A percentile compares a stretch with the other conserved stretches of the same genome.
phyloP scores from a whole-genome alignment of 805 yeast species.

The Yamadazyma phyllophila region DNA sequence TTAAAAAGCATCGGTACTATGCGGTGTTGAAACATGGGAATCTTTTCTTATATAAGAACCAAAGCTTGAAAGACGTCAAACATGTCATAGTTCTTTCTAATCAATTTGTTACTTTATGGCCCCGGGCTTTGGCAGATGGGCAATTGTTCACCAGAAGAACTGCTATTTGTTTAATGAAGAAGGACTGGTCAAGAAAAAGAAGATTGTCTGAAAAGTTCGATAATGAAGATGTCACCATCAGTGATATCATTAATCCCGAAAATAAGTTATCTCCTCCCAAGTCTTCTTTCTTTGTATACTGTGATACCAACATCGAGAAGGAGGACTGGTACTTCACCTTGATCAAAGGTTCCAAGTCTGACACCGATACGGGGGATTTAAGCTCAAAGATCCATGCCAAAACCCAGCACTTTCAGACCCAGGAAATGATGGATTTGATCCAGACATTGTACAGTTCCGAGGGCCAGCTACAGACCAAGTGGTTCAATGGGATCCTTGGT shows the following conservation, averaged over 20 bases:
- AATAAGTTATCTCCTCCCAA: slow-evolving; percentile 30
- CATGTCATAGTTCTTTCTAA: slow-evolving; percentile 78
- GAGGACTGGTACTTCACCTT: slow-evolving; percentile 93
- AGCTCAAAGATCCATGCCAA: slow-evolving; percentile 64
- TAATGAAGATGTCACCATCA: slow-evolving; percentile 20
- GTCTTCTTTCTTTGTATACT: slow-evolving; percentile 59
- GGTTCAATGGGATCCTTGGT: slow-evolving; percentile 89
- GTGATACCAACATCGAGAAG: slow-evolving; percentile 75
- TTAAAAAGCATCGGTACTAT: slow-evolving; percentile 57
- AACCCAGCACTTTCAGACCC: slow-evolving; percentile 68
- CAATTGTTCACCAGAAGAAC: slow-evolving; percentile 77
- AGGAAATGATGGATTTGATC: slow-evolving; percentile 69
- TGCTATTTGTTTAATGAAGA: slow-evolving; percentile 66
- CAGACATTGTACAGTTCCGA: slow-evolving; percentile 79
- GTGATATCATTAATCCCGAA: slow-evolving; percentile 23
- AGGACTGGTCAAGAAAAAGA: slow-evolving; percentile 31
- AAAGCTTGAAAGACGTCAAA: slow-evolving; percentile 58
- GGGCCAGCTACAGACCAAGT: slow-evolving; percentile 77
- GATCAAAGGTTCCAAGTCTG: slow-evolving; percentile 67
- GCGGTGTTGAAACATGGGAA: slow-evolving; percentile 85
- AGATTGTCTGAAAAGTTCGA: slow-evolving; percentile 18
- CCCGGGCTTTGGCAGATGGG: slow-evolving; percentile 69
- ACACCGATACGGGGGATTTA: slow-evolving; percentile 17
- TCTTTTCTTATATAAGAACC: slow-evolving; percentile 77
- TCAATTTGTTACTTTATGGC: slow-evolving; percentile 80